phyloP scores from a whole-genome alignment of 2,329 filamentous ascomycete genomes.

The Aspergillus sp. region DNA sequence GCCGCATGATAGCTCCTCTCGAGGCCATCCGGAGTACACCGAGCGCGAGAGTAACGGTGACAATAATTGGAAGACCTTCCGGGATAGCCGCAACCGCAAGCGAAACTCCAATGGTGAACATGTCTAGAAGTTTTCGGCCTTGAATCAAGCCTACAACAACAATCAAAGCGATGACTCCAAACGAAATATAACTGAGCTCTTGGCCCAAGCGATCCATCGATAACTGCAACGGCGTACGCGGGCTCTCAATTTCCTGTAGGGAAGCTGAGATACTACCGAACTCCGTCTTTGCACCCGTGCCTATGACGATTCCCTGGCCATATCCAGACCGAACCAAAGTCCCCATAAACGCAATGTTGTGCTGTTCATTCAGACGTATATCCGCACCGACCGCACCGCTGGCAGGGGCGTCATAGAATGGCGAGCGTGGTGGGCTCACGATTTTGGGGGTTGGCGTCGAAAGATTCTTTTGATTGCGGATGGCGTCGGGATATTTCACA shows the following conservation, averaged over 20 bases:
- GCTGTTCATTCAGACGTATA: slow-evolving; percentile 69
- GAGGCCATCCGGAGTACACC: slow-evolving; percentile 96
- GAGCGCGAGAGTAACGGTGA: slow-evolving; percentile 91
- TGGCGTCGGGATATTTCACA: slow-evolving; percentile 67
- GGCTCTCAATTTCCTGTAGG: slow-evolving; percentile 91
- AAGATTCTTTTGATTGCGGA: slow-evolving; percentile 38
- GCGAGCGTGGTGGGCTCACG: slow-evolving; percentile 49
- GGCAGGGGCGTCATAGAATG: slow-evolving; percentile 59
- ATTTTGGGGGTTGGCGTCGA: slow-evolving; percentile 34
- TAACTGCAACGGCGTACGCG: slow-evolving; percentile 86
- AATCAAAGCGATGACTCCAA: slow-evolving; percentile 90
- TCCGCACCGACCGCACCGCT: slow-evolving; percentile 62
- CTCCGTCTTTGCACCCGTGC: slow-evolving; percentile 88
- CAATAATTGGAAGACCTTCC: slow-evolving; percentile 94
- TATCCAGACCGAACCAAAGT: slow-evolving; percentile 93
- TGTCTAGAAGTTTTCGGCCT: slow-evolving; percentile 84
- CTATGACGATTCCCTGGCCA: slow-evolving; percentile 95
- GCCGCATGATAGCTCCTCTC: slow-evolving; percentile 90
- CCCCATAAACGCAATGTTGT: slow-evolving; percentile 98
- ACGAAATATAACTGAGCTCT: slow-evolving; percentile 94
- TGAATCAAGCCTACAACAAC: slow-evolving; percentile 87
- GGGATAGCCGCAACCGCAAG: slow-evolving; percentile 95
- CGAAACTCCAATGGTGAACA: slow-evolving; percentile 97
- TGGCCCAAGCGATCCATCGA: slow-evolving; percentile 98
- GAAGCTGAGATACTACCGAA: slow-evolving; percentile 96